A percentile compares a stretch with the other conserved stretches of the same genome.
Evolutionary conservation across 768 basidiomycete genomes (phyloP).

Genomic region (Agaricus blazei): DNA sequence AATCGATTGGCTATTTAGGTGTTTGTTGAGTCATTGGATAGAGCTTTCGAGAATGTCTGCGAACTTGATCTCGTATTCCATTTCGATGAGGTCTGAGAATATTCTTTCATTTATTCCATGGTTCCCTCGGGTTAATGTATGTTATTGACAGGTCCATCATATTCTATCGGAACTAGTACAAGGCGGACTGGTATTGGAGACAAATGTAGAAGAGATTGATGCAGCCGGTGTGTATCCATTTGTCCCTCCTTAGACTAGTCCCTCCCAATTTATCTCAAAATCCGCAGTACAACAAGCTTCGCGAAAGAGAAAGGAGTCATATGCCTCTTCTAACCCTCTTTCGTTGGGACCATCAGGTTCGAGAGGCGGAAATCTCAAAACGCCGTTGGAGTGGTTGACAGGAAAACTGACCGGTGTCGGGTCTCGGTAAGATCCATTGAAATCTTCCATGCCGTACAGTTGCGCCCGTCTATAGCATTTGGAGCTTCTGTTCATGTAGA

Average conservation of each 20-base stretch:
- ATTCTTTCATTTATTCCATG: neutral
- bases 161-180: constrained; percentile 96
- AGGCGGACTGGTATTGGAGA: constrained; percentile 94
- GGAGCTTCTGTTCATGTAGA: too few relatives aligned
- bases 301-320: constrained; percentile 73
- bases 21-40: constrained; percentile 93
- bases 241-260: constrained; percentile 2
- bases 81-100: constrained; percentile 78
- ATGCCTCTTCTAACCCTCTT: constrained; percentile 76
- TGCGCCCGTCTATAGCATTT: neutral
- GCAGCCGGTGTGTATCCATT: constrained; percentile 46
- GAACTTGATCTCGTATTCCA: constrained; percentile 98
- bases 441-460: neutral
- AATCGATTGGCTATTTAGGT: constrained; percentile 46
- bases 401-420: constrained; percentile 66
- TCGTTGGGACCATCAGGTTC: constrained; percentile 65
- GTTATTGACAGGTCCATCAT: constrained; percentile 72
- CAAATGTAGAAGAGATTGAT: constrained; percentile 84
- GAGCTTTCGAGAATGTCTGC: constrained; percentile 97
- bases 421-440: constrained; percentile 19
- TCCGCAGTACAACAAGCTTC: constrained; percentile 62
- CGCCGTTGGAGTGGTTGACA: constrained; percentile 77
- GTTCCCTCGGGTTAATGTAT: neutral
- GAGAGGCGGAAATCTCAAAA: constrained; percentile 55
- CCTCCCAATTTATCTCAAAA: constrained; percentile 3